phyloP scores from a whole-genome alignment of 2,329 filamentous ascomycete species.

The Calonectria pauciramosa region DNA sequence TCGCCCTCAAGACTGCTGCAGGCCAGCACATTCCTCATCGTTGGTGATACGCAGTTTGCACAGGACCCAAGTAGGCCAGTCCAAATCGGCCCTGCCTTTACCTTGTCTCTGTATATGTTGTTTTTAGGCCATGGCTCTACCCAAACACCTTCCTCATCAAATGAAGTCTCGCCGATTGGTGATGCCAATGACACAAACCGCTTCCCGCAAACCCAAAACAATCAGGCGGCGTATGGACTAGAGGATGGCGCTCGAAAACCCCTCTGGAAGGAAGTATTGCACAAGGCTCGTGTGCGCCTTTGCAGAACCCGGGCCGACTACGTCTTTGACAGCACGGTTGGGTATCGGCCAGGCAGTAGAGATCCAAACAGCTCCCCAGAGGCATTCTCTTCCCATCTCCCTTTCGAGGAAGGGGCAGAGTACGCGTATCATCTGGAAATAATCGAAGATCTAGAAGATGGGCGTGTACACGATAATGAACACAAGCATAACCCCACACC shows the following conservation, averaged over 20 bases:
- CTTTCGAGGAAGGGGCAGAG: conserved; percentile 36
- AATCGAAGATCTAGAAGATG: conserved; percentile 81
- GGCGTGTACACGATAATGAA: conserved; percentile 63
- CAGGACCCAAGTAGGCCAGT: conserved; percentile 73
- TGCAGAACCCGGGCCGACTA: conserved; percentile 71
- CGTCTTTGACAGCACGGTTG: conserved; percentile 38
- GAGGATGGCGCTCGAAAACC: conserved; percentile 67
- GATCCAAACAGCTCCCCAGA: background rate
- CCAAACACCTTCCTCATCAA: conserved; percentile 23
- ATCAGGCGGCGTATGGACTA: conserved; percentile 43
- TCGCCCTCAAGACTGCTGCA: conserved; percentile 93
- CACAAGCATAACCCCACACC: conserved; percentile 39
- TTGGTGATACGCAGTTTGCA: conserved; percentile 87
- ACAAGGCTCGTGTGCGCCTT: conserved; percentile 89
- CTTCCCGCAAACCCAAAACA: background rate
- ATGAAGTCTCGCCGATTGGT: conserved; percentile 5
- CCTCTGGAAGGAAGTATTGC: conserved; percentile 96
- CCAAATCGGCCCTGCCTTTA: conserved; percentile 90
- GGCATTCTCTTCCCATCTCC: conserved; percentile 8
- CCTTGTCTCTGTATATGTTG: conserved; percentile 93
- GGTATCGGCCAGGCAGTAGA: conserved; percentile 28
- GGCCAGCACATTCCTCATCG: conserved; percentile 90
- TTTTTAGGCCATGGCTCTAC: conserved; percentile 81
- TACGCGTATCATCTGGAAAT: conserved; percentile 87
- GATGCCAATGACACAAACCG: background rate